These are phyloP conservation scores for Ogataea nonfermentans DNA, from an alignment of 805 yeast genomes.

Conservation along the genomic window DNA sequence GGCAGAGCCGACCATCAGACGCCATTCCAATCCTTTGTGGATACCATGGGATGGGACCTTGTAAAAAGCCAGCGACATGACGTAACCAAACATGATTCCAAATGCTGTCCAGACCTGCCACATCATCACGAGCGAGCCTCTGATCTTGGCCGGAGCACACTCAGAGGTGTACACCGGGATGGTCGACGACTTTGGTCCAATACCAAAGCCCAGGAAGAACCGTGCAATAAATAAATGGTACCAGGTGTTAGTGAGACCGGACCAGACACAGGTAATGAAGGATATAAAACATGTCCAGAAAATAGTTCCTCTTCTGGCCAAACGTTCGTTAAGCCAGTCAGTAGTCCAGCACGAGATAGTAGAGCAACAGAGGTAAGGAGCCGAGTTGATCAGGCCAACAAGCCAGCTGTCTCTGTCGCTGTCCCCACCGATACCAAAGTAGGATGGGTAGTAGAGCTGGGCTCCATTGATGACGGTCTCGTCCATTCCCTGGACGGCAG, in stretches of 20 bases:
- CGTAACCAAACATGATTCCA: constrained; percentile 73
- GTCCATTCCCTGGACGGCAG: constrained; percentile 80
- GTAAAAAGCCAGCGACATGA: constrained; percentile 61
- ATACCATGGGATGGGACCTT: constrained; percentile 47
- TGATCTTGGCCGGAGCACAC: constrained; percentile 56
- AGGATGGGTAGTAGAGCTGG: constrained; percentile 54
- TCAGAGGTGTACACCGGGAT: constrained; percentile 71
- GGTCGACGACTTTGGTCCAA: constrained; percentile 76
- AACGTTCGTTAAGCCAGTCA: constrained; percentile 52
- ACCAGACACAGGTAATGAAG: constrained; percentile 66
- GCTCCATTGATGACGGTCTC: constrained; percentile 78
- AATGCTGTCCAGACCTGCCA: constrained; percentile 77
- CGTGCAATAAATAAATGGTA: constrained; percentile 66
- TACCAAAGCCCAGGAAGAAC: constrained; percentile 62
- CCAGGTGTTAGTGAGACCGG: constrained; percentile 63
- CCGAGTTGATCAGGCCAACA: constrained; percentile 63
- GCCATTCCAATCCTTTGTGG: constrained; percentile 59
- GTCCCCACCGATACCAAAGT: constrained; percentile 48
- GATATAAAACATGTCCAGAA: constrained; percentile 62
- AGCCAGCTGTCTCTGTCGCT: constrained; percentile 52
- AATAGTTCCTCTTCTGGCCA: constrained; percentile 67
- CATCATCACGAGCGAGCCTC: constrained; percentile 70
- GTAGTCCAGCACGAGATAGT: constrained; percentile 62
- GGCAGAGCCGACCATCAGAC: constrained; percentile 69
- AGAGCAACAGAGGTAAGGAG: constrained; percentile 68